Conservation (phyloP, 225 moss, liverwort and hornwort genomes). For the Marchantia polymorpha region DNA sequence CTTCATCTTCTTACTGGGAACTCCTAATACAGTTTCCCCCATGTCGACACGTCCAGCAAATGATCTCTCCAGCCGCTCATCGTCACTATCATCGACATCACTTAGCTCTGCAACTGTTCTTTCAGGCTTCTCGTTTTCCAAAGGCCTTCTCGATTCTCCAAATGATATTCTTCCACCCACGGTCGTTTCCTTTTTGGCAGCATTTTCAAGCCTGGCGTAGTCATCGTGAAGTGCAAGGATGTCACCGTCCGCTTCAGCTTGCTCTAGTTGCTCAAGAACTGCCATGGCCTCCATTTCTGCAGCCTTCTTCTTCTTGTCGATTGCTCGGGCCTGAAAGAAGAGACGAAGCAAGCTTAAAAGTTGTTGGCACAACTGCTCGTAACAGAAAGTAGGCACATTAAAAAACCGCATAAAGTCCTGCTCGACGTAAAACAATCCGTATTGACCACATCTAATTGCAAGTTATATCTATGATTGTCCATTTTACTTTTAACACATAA, state of each 20-base stretch:
- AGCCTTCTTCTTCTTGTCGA: conserved; percentile 79
- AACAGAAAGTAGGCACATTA: neutral
- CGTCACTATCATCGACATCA: conserved; percentile 26
- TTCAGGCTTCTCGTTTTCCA: conserved; percentile 26
- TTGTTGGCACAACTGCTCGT: neutral
- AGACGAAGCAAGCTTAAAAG: neutral
- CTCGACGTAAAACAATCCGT: no score
- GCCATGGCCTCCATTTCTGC: conserved; percentile 71
- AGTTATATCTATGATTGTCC: neutral
- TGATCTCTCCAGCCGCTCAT: conserved; percentile 19
- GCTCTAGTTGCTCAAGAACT: conserved; percentile 74
- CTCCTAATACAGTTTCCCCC: conserved; percentile 4
- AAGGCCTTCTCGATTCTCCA: conserved; percentile 49
- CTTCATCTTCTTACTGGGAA: neutral
- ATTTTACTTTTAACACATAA: neutral
- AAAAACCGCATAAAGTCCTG: neutral
- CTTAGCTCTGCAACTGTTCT: conserved; percentile 25
- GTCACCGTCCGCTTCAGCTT: conserved; percentile 66
- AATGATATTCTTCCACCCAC: conserved; percentile 68
- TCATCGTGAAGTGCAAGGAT: conserved; percentile 36
- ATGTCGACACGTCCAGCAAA: neutral
- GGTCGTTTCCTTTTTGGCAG: conserved; percentile 40
- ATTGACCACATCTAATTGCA: neutral
- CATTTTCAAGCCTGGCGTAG: conserved; percentile 32
- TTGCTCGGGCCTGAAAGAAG: conserved; percentile 66